A percentile compares a stretch with the other conserved stretches of the same genome.
Evolutionary conservation across 768 basidiomycete genomes (phyloP).

Genomic region (Amanita jacksonii): DNA sequence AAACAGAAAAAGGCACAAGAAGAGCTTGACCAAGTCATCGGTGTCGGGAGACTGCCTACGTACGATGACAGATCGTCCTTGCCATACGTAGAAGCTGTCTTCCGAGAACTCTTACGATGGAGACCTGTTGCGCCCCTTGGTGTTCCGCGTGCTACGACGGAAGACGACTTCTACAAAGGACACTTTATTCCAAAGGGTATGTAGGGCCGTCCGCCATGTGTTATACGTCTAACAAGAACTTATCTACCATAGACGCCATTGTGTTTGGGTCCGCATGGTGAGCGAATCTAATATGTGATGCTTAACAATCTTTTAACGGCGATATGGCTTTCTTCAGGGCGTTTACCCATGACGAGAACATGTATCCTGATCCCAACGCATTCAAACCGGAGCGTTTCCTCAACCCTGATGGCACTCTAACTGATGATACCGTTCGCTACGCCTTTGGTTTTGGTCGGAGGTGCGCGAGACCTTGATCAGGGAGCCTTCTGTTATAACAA

Average conservation of each 20-base stretch:
- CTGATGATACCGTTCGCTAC: constrained; percentile 11
- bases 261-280: constrained; percentile 1
- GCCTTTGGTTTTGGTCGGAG: constrained; percentile 22
- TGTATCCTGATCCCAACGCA: constrained; percentile 9
- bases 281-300: no score
- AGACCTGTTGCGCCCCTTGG: constrained; percentile 11
- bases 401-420: neutral
- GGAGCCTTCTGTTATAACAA: neutral
- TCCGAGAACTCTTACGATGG: constrained; percentile 17
- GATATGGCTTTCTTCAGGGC: neutral
- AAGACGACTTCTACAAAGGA: constrained; percentile 20
- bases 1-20: constrained; percentile 20
- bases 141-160: neutral
- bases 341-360: constrained; percentile 13
- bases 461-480: neutral
- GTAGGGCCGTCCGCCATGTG: no score
- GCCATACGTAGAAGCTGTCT: constrained; percentile 18
- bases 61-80: constrained; percentile 20
- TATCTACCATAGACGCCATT: neutral
- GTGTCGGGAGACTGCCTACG: constrained; percentile 19
- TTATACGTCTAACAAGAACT: neutral
- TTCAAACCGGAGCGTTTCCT: constrained; percentile 1
- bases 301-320: constrained; percentile 1
- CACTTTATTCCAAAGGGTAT: constrained; percentile 22
- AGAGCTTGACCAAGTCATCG: constrained; percentile 20